Evolutionary conservation across 129 eudicot genomes (phyloP).

Genomic region (sunflower (Helianthus annuus)): HanXRQr2.0-SUNRISE NC_035440.2:70647711-70648210

Average conservation of each 20-base stretch:
- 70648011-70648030: not conserved
- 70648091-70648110: conserved; percentile 65
- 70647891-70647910: conserved; percentile 75
- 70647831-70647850: not conserved
- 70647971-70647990: conserved; percentile 2
- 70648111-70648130: conserved; percentile 74
- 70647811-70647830: not conserved
- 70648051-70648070: not conserved
- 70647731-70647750: not conserved
- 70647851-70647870: conserved; percentile 3
- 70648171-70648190: conserved; percentile 70
- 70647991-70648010: not conserved
- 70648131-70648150: conserved; percentile 94
- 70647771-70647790: not conserved
- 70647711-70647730: no score
- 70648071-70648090: conserved; percentile 47
- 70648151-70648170: conserved; percentile 81
- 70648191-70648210: conserved; percentile 82
- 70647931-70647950: conserved; percentile 63
- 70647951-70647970: conserved; percentile 55
- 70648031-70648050: not conserved
- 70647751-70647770: not conserved
- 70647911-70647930: conserved; percentile 79
- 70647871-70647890: conserved; percentile 47
- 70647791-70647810: not conserved